Evolutionary conservation across 306 rosid genomes (phyloP), one percentile per base, ranked within the genome.

Genomic region (Cotoneaster glaucophyllus): DNA sequence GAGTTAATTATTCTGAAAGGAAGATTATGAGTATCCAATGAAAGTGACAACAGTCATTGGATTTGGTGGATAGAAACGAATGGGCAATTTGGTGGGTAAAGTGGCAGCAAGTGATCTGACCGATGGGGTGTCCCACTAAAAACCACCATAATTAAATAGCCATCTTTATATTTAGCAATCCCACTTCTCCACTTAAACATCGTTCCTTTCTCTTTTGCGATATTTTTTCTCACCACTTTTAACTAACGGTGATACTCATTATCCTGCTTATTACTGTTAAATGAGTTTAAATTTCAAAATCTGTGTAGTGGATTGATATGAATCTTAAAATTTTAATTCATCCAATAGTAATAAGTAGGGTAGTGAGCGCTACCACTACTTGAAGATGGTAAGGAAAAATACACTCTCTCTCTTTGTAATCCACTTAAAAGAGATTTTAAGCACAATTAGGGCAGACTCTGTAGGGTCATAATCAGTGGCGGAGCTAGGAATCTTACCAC

Each of bases 61-160:
- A 41, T 41, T 10, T 19, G 26, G 69, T n/a, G 26, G 69, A 34
- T 75, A 54, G 73, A 77, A 77, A 64, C 67, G 78, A 78, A 86
- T 66, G 67, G 29, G 12, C 50, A 24, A 59, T 8, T 59, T 74
- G 80, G 87, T 70, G 84, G 82, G 85, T 43, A 85, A 86, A 86
- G 84, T 77, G 84, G 81, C 76, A 85, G 82, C 89, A 89, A 81
- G 24, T 29, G 43, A 63, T 17, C 24, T 17, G 67, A 29, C 31
- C 18, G 65, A 14, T 61, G 62, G 26, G n/a, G 67, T 61, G 21
- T 28, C 67, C 37, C 67, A 28, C 15, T 28, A 28, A 4, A 26
- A 14, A 15, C 64, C 64, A 11, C 31, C 64, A 59, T 22, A 8
- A 4, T 4, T 10, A 12, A 41, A 41, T 9, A 8, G 13, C 4